Base-by-base conservation (phyloP, 768 basidiomycete species). In the Omphalotus guepiniiformis region DNA sequence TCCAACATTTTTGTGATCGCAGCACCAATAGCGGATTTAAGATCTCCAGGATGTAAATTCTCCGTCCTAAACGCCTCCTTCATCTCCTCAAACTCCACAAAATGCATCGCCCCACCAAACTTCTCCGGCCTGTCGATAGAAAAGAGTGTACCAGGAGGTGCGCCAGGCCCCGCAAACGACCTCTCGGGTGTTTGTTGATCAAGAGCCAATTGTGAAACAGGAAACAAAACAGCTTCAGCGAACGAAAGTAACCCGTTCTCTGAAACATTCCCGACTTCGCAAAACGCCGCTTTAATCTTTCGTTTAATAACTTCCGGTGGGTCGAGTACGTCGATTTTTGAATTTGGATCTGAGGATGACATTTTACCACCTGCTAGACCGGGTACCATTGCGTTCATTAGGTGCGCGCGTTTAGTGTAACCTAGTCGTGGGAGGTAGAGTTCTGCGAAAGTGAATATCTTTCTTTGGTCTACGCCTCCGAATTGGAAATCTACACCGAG, bases 321-420 rank as follows among this genome's bases (percentile, higher is more conserved):
- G 65, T 98, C 95, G 52, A 99, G 82, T 67, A 98, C 91, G 70
- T 99, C 96, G 63, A 98, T 95, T 68, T 99, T 99, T 53, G 89
- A 93, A 63, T 96, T 91, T 25, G 93, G 93, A 57, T 98, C 95
- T 1, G 95, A 98, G 1, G 93, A 86, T 13, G 93, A 96, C 96
- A 99, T 98, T 63, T 99, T 99, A 15, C 92, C 90, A 26, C 94
- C 94, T 35, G 84, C 83, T 27, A 96, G 76, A 36, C 94, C 93
- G 25, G 94, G 93, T 0, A 98, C 92, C 94, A 98, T 98, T 27
- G 80, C 73, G 68, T 97, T 99, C 96, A 99, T 99, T 37, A 99
- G 75, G 64, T 99, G 96, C 0, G 94, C 89, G 27, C 95, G 91
- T 67, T 96, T 97, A 43, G 72, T 69, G 71, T 97, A 98, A 28